Percentiles rank a stretch among this genome's conserved stretches.
Evolutionary conservation across 148 eudicot genomes (phyloP).

Genomic region (Vaccinium macrocarpon): DNA sequence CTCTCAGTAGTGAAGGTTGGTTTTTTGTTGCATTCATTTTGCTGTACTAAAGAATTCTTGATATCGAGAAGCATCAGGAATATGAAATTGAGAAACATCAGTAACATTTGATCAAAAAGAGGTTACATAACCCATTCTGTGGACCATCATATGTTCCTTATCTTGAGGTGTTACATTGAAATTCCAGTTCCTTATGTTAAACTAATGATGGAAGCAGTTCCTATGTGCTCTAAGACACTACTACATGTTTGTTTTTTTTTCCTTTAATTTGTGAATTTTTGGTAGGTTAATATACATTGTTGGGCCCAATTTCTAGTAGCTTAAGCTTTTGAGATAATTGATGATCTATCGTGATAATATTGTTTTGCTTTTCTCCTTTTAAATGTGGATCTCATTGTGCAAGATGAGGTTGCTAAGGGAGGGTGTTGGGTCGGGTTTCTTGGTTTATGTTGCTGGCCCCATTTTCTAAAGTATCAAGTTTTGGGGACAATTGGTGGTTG

Average conservation of each 20-base stretch:
- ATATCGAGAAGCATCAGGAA: background rate
- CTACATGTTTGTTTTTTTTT: background rate
- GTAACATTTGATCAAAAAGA: background rate
- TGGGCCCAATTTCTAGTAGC: background rate
- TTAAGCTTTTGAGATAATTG: background rate
- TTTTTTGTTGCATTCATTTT: constrained; percentile 15
- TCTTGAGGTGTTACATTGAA: background rate
- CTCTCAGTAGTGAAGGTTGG: constrained; percentile 84
- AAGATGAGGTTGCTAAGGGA: background rate
- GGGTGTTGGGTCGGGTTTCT: background rate
- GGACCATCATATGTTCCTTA: background rate
- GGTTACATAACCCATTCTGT: background rate
- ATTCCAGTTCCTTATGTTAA: background rate
- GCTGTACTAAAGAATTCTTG: background rate
- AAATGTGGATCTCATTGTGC: background rate
- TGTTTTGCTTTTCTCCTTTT: background rate
- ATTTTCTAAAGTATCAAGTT: background rate
- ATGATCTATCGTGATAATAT: background rate
- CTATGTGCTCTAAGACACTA: constrained; percentile 1
- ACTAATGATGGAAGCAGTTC: background rate
- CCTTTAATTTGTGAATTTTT: background rate
- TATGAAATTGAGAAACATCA: background rate
- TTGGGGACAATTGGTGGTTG: background rate
- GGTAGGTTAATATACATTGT: background rate
- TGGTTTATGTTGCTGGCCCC: background rate